Base-by-base conservation (phyloP, 305 asterid species). In the Rubia peregrina region DNA sequence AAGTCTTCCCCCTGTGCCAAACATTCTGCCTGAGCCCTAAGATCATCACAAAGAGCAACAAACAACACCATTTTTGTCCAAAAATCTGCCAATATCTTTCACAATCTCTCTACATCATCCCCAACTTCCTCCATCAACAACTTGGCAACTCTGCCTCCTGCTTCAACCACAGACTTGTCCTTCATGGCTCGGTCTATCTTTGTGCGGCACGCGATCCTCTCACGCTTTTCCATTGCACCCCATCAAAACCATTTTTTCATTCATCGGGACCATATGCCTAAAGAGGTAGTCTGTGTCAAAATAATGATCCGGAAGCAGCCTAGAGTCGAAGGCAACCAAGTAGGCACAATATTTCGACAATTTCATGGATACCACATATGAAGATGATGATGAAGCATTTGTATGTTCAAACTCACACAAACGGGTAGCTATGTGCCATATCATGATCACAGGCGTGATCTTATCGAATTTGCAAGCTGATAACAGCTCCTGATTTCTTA, bases 371-470 rank as follows among this genome's bases (percentile, higher is more conserved):
- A 65, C 40, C 7, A 7, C 19, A 12, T 33, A 63, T 0, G 8
- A 48, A 48, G 53, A 4, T 51, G 57, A 30, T 30, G 33, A 48
- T 48, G 51, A 44, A 5, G 16, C 1, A n/a, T 9, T 30, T 17
- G 0, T 0, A 65, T 49, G 53, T 16, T 30, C 13, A 7, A 49
- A 1, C 30, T 42, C 72, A 26, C 72, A 68, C 22, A 68, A 10
- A 14, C 62, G 30, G 17, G 72, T 68, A 21, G 62, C 61, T 13
- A 68, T 49, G 48, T 49, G 72, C 72, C 72, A 68, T n/a, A 30
- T 9, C 72, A 68, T 68, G 33, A 68, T 68, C 8, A 68, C 72
- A 1, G 33, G 13, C 24, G 43, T 10, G 9, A 14, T 9, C 14
- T 40, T 68, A 10, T 26, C 44, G 17, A 42, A n/a, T 51, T 36